Conservation (phyloP, 139 green algal genomes). For the Yamagishiella unicocca region DNA sequence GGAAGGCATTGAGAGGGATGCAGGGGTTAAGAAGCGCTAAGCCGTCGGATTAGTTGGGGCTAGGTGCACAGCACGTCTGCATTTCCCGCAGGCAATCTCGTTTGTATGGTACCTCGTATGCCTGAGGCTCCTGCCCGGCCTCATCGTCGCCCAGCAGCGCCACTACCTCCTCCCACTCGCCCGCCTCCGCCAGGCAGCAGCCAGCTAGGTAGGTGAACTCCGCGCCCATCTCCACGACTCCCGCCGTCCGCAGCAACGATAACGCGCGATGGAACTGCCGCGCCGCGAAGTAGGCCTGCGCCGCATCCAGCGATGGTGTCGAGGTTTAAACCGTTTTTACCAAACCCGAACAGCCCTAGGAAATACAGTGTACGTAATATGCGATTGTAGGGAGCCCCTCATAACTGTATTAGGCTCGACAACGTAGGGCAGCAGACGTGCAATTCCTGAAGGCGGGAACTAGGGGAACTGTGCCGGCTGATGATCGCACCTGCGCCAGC, state of each 20-base stretch:
- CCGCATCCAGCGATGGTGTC: no score
- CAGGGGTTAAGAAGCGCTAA: no score
- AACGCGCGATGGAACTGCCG: slow-evolving; percentile 85
- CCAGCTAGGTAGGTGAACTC: slow-evolving; percentile 84
- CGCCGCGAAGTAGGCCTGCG: slow-evolving; percentile 81
- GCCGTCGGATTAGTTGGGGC: no score
- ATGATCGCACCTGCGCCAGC: slow-evolving; percentile 76
- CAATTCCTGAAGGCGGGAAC: neutral
- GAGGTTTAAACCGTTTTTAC: no score
- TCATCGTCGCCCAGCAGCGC: slow-evolving; percentile 78
- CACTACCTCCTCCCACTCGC: slow-evolving; percentile 94
- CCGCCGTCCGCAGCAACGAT: slow-evolving; percentile 65
- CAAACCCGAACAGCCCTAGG: no score
- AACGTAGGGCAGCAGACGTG: no score
- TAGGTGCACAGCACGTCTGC: no score
- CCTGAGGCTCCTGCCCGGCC: neutral
- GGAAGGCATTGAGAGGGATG: no score
- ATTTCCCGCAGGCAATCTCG: no score
- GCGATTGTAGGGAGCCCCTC: no score
- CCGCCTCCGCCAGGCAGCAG: slow-evolving; percentile 81
- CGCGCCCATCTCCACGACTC: slow-evolving; percentile 68
- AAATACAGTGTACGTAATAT: no score
- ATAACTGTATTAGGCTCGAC: no score
- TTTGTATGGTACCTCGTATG: slow-evolving; percentile 17
- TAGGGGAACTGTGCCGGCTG: neutral